Evolutionary conservation across 2,329 filamentous ascomycete species (phyloP).

Genomic region (Ceratocystis destructans): DNA sequence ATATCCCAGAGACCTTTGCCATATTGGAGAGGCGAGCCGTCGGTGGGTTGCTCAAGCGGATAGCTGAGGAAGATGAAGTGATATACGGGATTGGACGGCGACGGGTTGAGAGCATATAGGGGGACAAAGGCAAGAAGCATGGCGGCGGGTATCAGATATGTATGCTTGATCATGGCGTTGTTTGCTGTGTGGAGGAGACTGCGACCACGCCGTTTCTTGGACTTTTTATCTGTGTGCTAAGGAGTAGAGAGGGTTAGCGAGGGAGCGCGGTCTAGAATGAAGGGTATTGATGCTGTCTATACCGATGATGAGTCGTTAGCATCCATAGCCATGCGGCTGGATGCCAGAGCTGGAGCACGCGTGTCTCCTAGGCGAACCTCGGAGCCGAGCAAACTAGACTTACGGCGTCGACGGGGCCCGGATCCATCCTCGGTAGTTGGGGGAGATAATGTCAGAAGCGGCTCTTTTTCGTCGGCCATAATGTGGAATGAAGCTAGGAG

Average conservation of each 20-base stretch:
- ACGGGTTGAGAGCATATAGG: conserved; percentile 63
- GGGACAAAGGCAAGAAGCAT: conserved; percentile 49
- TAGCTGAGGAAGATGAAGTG: conserved; percentile 86
- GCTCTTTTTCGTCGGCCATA: not conserved
- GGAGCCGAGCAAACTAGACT: conserved; percentile 41
- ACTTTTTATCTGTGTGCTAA: conserved; percentile 23
- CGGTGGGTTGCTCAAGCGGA: conserved; percentile 41
- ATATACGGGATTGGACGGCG: conserved; percentile 62
- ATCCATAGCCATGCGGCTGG: conserved; percentile 36
- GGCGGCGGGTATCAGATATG: conserved; percentile 52
- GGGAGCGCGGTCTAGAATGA: not conserved
- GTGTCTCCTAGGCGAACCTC: conserved; percentile 43
- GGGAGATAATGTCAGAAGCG: not conserved
- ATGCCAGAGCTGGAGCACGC: conserved; percentile 40
- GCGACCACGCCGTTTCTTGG: conserved; percentile 43
- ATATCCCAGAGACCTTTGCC: conserved; percentile 81
- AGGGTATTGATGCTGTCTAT: conserved; percentile 2
- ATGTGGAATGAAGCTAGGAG: not conserved
- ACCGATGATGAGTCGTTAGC: conserved; percentile 20
- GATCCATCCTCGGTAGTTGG: conserved; percentile 20
- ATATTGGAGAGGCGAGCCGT: conserved; percentile 49
- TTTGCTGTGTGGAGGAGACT: conserved; percentile 35
- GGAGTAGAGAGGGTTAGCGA: not conserved
- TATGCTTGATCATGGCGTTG: conserved; percentile 46
- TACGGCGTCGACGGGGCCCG: conserved; percentile 36